Evolutionary conservation across 2,329 filamentous ascomycete genomes (phyloP), one percentile per base, ranked within the genome.

Genomic region (Aureobasidium sp.): DNA sequence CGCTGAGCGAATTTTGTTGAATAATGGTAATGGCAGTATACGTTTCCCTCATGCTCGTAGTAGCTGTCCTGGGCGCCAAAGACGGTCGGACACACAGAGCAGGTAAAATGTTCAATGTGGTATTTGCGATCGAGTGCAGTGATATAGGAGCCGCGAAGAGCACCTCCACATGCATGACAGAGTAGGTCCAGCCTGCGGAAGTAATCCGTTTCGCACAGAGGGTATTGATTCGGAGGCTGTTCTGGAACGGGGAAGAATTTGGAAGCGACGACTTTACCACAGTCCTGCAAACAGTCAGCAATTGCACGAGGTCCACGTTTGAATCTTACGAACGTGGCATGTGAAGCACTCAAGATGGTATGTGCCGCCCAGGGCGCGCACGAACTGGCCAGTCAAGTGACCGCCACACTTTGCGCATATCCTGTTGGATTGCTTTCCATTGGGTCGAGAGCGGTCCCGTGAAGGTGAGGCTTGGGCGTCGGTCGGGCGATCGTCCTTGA

Each of bases 21-120:
- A 75, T 99, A 99, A 76, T 99, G 94, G 73, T 95, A 99, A 74
- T 99, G 94, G 75, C 94, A 99, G 75, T 96, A 99, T 29, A 99
- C 94, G 69, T 90, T 89, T 66, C 91, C 88, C 70, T 97, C 92
- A 71, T 99, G 94, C 75, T 99, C 94, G 76, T 99, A 99, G 75
- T 99, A 99, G 74, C 92, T 97, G 79, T 99, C 94, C 71, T 96
- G 91, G 7, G 94, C 94, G 57, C 94, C 94, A 72, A 99, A 99
- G n/a, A 97, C 89, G 1, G 94, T 97, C 5, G 92, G 89, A 73
- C 94, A 99, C 36, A 97, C 86, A 12, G 92, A 97, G 77, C 94
- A 99, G 41, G 94, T 99, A 72, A 99, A 99, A 77, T 99, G 94
- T 74, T 97, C 93, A 67, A 99, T 96, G 76, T 97, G 94, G 75